A percentile compares a stretch with the other conserved stretches of the same genome.
Evolutionary conservation across 163 green algal genomes (phyloP).

Genomic region (Trebouxiophyceae sp.): DNA sequence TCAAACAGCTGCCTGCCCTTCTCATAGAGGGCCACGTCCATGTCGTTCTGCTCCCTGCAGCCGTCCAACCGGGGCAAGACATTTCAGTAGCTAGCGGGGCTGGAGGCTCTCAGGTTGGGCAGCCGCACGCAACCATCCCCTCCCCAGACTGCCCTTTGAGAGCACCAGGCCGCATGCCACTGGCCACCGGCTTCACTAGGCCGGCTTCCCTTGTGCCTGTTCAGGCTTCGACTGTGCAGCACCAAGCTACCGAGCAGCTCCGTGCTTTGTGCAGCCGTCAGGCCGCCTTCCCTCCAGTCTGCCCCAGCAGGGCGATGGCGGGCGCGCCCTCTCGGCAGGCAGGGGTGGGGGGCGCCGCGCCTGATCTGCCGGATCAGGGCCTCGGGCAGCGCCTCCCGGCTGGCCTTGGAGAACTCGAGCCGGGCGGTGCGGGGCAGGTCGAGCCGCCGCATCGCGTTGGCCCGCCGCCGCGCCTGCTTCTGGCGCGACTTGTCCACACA

Average conservation of each 20-base stretch:
- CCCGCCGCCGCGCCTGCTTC: conserved; percentile 16
- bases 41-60: not conserved
- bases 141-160: not conserved
- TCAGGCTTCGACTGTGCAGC: too few relatives aligned
- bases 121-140: too few relatives aligned
- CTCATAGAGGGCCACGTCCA: not conserved
- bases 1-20: not conserved
- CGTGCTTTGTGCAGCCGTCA: too few relatives aligned
- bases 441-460: conserved; percentile 26
- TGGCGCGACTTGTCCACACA: conserved; percentile 29
- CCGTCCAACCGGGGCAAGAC: not conserved
- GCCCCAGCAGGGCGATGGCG: too few relatives aligned
- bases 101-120: too few relatives aligned
- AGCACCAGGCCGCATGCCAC: not conserved
- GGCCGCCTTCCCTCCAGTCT: too few relatives aligned
- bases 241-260: not conserved
- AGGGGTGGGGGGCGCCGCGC: not conserved
- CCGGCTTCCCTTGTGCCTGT: too few relatives aligned
- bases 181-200: not conserved
- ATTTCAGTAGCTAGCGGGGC: too few relatives aligned
- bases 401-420: conserved; percentile 3
- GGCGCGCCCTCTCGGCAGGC: too few relatives aligned
- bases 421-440: not conserved
- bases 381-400: not conserved
- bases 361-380: not conserved